Conservation (phyloP, 2,329 filamentous ascomycete genomes). For the Colletotrichum sp. region DNA sequence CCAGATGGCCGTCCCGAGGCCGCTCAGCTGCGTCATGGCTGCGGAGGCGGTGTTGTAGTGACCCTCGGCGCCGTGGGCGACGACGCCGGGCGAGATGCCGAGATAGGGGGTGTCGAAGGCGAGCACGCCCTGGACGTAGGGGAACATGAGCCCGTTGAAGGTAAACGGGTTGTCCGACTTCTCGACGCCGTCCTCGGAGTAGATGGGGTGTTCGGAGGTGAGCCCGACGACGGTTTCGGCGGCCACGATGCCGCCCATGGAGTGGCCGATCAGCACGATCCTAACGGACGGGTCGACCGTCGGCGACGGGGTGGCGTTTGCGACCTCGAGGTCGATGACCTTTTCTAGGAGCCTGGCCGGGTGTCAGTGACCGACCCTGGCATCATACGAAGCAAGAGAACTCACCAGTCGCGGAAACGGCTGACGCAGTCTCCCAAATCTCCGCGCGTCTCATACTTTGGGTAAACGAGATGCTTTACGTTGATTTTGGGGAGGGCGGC, state of each 20-base stretch:
- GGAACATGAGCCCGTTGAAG: conserved; percentile 81
- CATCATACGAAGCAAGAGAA: neutral
- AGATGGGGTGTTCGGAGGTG: conserved; percentile 58
- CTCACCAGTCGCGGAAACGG: conserved; percentile 76
- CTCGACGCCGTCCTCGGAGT: conserved; percentile 46
- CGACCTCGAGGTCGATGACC: conserved; percentile 93
- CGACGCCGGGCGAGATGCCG: conserved; percentile 79
- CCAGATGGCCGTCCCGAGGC: conserved; percentile 73
- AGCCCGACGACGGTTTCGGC: conserved; percentile 85
- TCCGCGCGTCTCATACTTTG: conserved; percentile 81
- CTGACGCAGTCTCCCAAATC: conserved; percentile 74
- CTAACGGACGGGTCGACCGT: conserved; percentile 86
- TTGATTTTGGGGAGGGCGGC: conserved; percentile 71
- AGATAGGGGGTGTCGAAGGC: conserved; percentile 95
- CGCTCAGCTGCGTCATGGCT: conserved; percentile 70
- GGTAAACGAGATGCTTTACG: conserved; percentile 74
- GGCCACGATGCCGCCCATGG: conserved; percentile 92
- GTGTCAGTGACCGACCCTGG: neutral
- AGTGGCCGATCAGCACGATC: conserved; percentile 84
- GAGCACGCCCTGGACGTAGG: conserved; percentile 86
- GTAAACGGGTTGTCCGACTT: conserved; percentile 34
- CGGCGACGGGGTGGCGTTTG: conserved; percentile 77
- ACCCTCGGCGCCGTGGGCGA: conserved; percentile 85
- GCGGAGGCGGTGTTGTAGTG: conserved; percentile 79
- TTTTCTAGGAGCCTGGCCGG: conserved; percentile 77